Evolutionary conservation across 2,329 filamentous ascomycete genomes (phyloP), one percentile per base, ranked within the genome.

Genomic region (Penicillium digitatum): DNA sequence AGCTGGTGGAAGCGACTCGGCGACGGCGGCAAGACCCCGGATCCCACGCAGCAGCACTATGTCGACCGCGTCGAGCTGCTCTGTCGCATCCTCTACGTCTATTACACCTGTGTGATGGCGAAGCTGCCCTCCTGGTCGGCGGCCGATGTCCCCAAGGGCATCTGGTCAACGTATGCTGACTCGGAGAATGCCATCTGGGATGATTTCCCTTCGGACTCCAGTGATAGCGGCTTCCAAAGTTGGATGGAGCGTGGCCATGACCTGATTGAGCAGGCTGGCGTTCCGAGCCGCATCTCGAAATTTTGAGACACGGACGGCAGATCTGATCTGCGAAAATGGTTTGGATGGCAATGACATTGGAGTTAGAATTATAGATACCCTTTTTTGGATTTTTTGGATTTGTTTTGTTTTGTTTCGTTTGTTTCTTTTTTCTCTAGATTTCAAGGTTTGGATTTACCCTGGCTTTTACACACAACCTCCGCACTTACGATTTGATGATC

Each of bases 1-100:
- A 75, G 75, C 4, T 78, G 75, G 76, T 77, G 76, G 76, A 70
- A 71, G 40, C 67, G 67, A 3, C 72, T 76, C 9, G 75, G 74
- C 6, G 73, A 76, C 44, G 71, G 71, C 14, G 70, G 72, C 26
- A 60, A 63, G 20, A 63, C 63, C 26, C 68, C 68, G 3, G 72
- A 74, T 24, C 72, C 71, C 1, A 68, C 63, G 37, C 67, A 73
- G 61, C 72, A 73, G 54, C 69, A 72, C 38, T 76, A 75, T 34
- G 65, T 74, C 38, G 68, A 72, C 27, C 71, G 74, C 4, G 75
- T 76, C 9, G 69, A 72, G 35, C 61, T 71, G 20, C 69, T 78
- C 14, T 77, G 75, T 62, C 66, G 73, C 42, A 74, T 77, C 39
- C 68, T 78, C 8, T 78, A 78, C 54, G 76, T 77, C 40, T 78